These are phyloP conservation scores for Mortierella claussenii DNA, from an alignment of 192 early-diverging fungal genomes.

Conservation along the genomic window DNA sequence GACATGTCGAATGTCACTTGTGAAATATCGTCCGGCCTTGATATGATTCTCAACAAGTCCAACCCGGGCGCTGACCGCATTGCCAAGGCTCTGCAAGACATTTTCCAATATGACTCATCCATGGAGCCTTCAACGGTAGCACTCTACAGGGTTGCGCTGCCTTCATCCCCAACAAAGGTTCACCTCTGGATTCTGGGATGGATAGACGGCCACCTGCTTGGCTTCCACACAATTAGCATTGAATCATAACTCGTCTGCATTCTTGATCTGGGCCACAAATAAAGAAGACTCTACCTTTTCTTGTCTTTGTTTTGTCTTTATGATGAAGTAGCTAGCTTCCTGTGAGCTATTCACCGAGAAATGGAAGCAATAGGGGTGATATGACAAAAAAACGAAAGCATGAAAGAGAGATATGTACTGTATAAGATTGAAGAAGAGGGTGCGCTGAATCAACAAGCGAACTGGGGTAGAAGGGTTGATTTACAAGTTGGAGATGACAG, in stretches of 20 bases:
- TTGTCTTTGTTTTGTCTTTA: too few relatives aligned
- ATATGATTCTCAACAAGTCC: not conserved
- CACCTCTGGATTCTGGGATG: constrained; percentile 46
- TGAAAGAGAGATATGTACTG: too few relatives aligned
- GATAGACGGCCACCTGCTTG: constrained; percentile 28
- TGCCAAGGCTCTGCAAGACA: constrained; percentile 2
- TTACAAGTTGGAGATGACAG: constrained; percentile 83
- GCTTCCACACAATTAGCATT: constrained; percentile 43
- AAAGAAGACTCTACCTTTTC: too few relatives aligned
- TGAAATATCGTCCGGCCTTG: constrained; percentile 6
- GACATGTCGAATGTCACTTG: constrained; percentile 1
- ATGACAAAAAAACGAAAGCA: too few relatives aligned
- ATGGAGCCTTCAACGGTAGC: constrained; percentile 1
- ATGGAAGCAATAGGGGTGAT: too few relatives aligned
- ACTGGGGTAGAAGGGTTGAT: constrained; percentile 6
- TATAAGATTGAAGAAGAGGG: too few relatives aligned
- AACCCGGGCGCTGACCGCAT: constrained; percentile 28
- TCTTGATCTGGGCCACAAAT: too few relatives aligned
- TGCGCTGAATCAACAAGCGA: too few relatives aligned
- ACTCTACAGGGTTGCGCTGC: constrained; percentile 20
- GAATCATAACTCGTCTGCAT: too few relatives aligned
- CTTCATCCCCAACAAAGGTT: constrained; percentile 21
- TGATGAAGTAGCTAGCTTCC: too few relatives aligned
- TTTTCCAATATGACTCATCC: constrained; percentile 13
- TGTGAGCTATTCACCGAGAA: too few relatives aligned